These are phyloP conservation scores for Gilbertella persicaria DNA, from an alignment of 371 early-diverging fungal genomes.

Conservation along the genomic window DNA sequence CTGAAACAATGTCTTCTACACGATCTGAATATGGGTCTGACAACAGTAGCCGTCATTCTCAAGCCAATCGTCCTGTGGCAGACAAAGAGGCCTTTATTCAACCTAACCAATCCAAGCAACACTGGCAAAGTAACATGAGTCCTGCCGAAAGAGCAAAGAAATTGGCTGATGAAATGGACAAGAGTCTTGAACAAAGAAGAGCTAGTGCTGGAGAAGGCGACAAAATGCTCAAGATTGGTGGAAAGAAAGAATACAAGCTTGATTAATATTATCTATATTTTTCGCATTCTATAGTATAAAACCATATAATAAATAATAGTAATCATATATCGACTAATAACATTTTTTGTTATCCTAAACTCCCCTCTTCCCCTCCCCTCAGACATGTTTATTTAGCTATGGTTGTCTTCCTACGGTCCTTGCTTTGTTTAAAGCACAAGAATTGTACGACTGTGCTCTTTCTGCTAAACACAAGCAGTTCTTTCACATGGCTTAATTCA, in stretches of 20 bases:
- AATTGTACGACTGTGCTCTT: constrained; percentile 76
- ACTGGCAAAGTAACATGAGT: constrained; percentile 27
- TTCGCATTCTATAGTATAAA: too few species aligned
- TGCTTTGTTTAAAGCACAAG: constrained; percentile 69
- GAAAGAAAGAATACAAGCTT: constrained; percentile 18
- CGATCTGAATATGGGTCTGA: constrained; percentile 17
- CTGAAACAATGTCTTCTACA: constrained; percentile 10
- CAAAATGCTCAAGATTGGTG: constrained; percentile 26
- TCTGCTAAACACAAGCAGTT: constrained; percentile 63
- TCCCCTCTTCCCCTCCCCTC: too few species aligned
- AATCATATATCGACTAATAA: too few species aligned
- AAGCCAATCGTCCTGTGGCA: constrained; percentile 15
- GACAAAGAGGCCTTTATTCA: constrained; percentile 33
- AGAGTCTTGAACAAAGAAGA: constrained; percentile 1
- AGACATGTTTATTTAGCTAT: constrained; percentile 10
- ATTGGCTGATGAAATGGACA: constrained; percentile 29
- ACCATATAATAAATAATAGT: too few species aligned
- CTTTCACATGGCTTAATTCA: constrained; percentile 65
- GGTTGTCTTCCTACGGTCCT: constrained; percentile 37
- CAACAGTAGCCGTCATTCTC: constrained; percentile 2
- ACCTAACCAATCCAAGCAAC: neutral
- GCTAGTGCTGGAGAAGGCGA: constrained; percentile 6
- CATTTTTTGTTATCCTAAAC: too few species aligned
- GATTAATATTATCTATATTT: too few species aligned
- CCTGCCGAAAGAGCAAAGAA: constrained; percentile 36